Evolutionary conservation across 2,329 filamentous ascomycete genomes (phyloP).

Genomic region (Fusarium ambrosium): DNA sequence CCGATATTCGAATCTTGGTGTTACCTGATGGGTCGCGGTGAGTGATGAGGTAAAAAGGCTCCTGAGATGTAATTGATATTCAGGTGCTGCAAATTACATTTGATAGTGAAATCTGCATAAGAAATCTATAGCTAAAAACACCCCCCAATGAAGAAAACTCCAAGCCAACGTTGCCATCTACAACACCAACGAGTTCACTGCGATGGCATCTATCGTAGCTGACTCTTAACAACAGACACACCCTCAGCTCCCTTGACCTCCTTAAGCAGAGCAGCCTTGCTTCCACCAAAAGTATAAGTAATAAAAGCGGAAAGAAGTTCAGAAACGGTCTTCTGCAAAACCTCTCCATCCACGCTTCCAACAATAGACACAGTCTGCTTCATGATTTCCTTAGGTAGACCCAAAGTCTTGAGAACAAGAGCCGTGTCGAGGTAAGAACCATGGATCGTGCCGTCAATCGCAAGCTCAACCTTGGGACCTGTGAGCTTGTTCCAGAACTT

Average conservation of each 20-base stretch:
- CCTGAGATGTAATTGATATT: neutral
- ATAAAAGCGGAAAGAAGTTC: slow-evolving; percentile 42
- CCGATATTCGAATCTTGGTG: too few species aligned
- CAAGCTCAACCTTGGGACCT: slow-evolving; percentile 43
- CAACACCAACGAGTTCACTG: neutral
- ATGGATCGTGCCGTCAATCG: slow-evolving; percentile 46
- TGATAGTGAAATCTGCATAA: neutral
- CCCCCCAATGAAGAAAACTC: neutral
- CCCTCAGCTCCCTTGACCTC: slow-evolving; percentile 19
- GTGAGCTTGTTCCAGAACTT: slow-evolving; percentile 47
- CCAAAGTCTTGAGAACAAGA: slow-evolving; percentile 41
- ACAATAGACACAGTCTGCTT: slow-evolving; percentile 1
- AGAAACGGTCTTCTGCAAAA: slow-evolving; percentile 39
- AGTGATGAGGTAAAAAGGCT: neutral
- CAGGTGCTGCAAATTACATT: neutral
- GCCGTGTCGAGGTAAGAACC: slow-evolving; percentile 52
- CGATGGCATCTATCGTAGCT: slow-evolving; percentile 1
- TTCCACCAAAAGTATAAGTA: slow-evolving; percentile 30
- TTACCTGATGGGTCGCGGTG: neutral
- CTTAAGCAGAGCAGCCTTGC: slow-evolving; percentile 13
- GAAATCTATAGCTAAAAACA: neutral
- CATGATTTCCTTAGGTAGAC: slow-evolving; percentile 29
- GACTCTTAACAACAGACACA: slow-evolving; percentile 35
- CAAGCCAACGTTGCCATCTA: neutral
- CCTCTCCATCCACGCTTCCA: slow-evolving; percentile 26